Evolutionary conservation across 164 flowering plant species (phyloP), one percentile per base, ranked within the genome.

Genomic region (Chimonanthus praecox): DNA sequence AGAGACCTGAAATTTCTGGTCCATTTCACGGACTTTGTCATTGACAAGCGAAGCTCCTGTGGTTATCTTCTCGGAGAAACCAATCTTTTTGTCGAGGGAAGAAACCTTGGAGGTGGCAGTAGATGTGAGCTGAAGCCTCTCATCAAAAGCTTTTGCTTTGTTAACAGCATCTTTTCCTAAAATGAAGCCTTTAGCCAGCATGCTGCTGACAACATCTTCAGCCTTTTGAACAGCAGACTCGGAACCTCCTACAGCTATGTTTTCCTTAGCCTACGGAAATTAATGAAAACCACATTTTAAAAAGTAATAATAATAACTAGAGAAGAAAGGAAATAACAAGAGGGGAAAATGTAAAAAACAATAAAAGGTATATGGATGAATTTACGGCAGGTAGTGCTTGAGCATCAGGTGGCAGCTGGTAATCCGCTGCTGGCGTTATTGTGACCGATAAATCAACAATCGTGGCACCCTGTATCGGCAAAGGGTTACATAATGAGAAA

Each of bases 181-280:
- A 64, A 91, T 83, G 71, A 85, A 90, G 44, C 98, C 97, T 82
- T 90, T 92, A 3, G 94, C 97, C 60, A 94, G 82, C 97, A 94
- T 89, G 78, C 89, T 73, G 73, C 84, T 88, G 49, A 94, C 97
- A 71, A 94, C 97, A 82, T 94, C 98, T 81, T 94, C 97, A 18
- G 98, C 95, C 82, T 91, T 92, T 60, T 85, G 90, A 11, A 90
- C 70, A 65, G 92, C 93, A 70, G 98, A 86, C 72, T 83, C 92
- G 68, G 87, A 78, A 70, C 83, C 86, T 79, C 80, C 76, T 16
- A 80, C 80, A 60, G 79, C 65, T 33, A 82, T 82, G 54, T 71
- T 81, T 48, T 83, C 85, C 21, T 78, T 64, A 50, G 70, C 75
- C 91, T 86, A 63, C 54, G 45, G 21, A 75, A 62, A 67, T 43